Percentiles rank a stretch among this genome's conserved stretches.
Evolutionary conservation across 139 green algal genomes (phyloP).

Genomic region (Micromonas pusilla): DNA sequence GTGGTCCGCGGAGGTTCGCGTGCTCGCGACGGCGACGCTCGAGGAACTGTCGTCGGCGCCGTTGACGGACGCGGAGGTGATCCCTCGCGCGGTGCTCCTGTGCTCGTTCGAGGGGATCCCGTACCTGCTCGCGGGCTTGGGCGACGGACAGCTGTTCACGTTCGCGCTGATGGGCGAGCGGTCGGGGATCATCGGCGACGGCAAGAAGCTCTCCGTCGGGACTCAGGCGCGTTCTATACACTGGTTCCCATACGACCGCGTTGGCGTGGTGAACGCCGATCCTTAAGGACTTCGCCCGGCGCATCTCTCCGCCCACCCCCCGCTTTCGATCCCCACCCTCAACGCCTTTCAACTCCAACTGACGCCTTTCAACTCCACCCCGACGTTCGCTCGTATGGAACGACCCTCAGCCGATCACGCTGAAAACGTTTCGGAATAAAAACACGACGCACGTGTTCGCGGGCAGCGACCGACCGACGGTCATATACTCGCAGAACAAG

Average conservation of each 20-base stretch:
- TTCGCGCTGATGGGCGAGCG: slow-evolving; percentile 35
- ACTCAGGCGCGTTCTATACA: too few relatives aligned
- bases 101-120: slow-evolving; percentile 65
- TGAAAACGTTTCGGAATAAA: slow-evolving; percentile 60
- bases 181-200: not conserved
- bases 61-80: slow-evolving; percentile 40
- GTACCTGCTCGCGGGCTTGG: slow-evolving; percentile 75
- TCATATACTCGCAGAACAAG: slow-evolving; percentile 80
- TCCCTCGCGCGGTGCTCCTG: slow-evolving; percentile 73
- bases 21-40: slow-evolving; percentile 51
- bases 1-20: slow-evolving; percentile 49
- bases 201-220: not conserved
- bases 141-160: slow-evolving; percentile 60
- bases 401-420: slow-evolving; percentile 83
- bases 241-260: too few relatives aligned
- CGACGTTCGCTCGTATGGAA: slow-evolving; percentile 50
- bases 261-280: too few relatives aligned
- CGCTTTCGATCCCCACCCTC: too few relatives aligned
- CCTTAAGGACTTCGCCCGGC: too few relatives aligned
- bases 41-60: slow-evolving; percentile 38
- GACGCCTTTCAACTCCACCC: not conserved
- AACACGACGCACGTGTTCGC: slow-evolving; percentile 78
- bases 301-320: too few relatives aligned
- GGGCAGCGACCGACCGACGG: slow-evolving; percentile 82
- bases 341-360: too few relatives aligned